Evolutionary conservation across 148 eudicot genomes (phyloP).

Genomic region (Chenopodium suecicum): DNA sequence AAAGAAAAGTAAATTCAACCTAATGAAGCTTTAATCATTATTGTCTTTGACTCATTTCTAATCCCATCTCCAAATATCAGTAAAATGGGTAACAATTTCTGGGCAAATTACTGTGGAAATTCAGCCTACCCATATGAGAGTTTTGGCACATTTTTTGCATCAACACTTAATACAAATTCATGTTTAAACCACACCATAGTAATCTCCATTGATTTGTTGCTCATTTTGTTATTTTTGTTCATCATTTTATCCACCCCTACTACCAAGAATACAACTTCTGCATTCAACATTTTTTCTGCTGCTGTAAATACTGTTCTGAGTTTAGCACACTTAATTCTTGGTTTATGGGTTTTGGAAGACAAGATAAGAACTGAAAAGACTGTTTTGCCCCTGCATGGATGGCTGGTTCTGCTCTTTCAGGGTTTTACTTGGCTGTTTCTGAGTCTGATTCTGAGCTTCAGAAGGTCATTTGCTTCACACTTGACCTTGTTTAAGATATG

Average conservation of each 20-base stretch:
- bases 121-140: conserved; percentile 8
- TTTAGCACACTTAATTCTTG: conserved; percentile 24
- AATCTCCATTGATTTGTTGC: conserved; percentile 14
- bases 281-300: conserved; percentile 21
- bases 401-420: conserved; percentile 36
- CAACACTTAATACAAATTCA: conserved; percentile 25
- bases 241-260: conserved; percentile 1
- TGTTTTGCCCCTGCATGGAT: conserved; percentile 28
- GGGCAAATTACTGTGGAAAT: conserved; percentile 27
- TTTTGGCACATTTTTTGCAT: conserved; percentile 5
- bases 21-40: background rate
- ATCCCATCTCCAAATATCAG: background rate
- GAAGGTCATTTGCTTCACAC: background rate
- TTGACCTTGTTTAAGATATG: background rate
- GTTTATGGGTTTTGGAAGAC: conserved; percentile 24
- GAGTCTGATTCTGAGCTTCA: conserved; percentile 21
- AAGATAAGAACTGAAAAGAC: conserved; percentile 20
- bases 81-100: conserved; percentile 13
- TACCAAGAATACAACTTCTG: background rate
- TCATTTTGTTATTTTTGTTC: conserved; percentile 17
- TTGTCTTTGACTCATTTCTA: background rate
- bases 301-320: conserved; percentile 29
- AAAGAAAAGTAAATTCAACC: too few species aligned
- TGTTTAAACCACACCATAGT: conserved; percentile 28
- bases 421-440: conserved; percentile 36